Percentiles rank a stretch among this genome's conserved stretches.
These are phyloP conservation scores for Alternaria atra DNA, from an alignment of 2,329 filamentous ascomycete genomes.

Conservation along the genomic window DNA sequence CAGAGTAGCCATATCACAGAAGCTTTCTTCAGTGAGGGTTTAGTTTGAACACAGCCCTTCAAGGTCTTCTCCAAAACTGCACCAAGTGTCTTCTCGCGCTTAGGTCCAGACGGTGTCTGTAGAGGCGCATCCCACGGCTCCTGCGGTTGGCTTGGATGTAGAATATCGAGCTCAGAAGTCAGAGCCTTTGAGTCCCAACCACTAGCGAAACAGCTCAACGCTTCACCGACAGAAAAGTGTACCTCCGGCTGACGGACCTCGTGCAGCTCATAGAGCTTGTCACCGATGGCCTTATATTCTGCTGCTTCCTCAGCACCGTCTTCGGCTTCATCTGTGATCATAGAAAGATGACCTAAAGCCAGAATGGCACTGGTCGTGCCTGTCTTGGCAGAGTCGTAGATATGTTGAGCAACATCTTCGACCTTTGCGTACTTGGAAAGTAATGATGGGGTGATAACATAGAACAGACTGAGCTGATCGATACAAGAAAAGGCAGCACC, in stretches of 20 bases:
- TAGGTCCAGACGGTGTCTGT: constrained; percentile 43
- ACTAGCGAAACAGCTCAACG: constrained; percentile 77
- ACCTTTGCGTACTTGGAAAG: constrained; percentile 48
- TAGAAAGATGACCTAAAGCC: constrained; percentile 79
- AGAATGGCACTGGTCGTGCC: constrained; percentile 83
- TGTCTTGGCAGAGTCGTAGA: constrained; percentile 76
- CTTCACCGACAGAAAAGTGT: constrained; percentile 90
- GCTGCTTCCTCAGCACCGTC: constrained; percentile 43
- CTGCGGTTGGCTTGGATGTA: constrained; percentile 57
- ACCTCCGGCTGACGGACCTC: constrained; percentile 87
- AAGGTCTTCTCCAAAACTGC: constrained; percentile 76
- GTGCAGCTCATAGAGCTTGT: constrained; percentile 77
- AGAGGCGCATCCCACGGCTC: constrained; percentile 42
- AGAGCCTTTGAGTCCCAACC: constrained; percentile 87
- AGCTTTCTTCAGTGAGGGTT: constrained; percentile 88
- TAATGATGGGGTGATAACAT: constrained; percentile 58
- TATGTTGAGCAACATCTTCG: constrained; percentile 66
- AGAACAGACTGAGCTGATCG: constrained; percentile 69
- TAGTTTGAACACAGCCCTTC: constrained; percentile 79
- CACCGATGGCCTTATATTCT: constrained; percentile 65
- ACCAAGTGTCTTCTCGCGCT: constrained; percentile 56
- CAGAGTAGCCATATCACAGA: constrained; percentile 96
- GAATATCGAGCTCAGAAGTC: constrained; percentile 77
- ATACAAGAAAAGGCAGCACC: constrained; percentile 67
- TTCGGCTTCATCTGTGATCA: constrained; percentile 62